Evolutionary conservation across 2,329 filamentous ascomycete species (phyloP).

Genomic region (Diaporthe sp.): DNA sequence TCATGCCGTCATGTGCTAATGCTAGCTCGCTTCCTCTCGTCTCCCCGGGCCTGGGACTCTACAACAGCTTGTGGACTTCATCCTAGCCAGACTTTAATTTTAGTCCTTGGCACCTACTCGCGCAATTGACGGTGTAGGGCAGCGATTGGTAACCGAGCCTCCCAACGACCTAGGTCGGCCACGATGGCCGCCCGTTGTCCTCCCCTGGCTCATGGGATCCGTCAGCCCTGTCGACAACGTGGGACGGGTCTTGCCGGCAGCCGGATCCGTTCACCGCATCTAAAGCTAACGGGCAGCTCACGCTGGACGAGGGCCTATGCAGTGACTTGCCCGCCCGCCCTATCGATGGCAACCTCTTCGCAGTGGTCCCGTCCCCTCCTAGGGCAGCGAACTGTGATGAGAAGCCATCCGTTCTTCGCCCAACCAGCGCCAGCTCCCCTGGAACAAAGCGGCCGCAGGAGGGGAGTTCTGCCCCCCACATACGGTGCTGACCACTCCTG

Average conservation of each 20-base stretch:
- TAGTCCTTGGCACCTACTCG: background rate
- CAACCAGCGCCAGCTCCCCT: background rate
- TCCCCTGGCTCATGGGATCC: background rate
- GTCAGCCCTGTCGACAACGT: slow-evolving; percentile 21
- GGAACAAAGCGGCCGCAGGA: background rate
- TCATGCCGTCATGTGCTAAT: background rate
- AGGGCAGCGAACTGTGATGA: no score
- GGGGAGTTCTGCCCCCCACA: no score
- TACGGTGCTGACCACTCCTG: slow-evolving; percentile 28
- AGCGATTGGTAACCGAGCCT: no score
- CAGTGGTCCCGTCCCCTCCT: background rate
- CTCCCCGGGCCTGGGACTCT: background rate
- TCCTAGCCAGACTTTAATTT: no score
- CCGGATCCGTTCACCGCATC: background rate
- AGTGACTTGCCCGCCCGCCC: background rate
- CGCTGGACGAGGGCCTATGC: background rate
- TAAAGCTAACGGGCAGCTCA: background rate
- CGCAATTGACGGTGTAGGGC: background rate
- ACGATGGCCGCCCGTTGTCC: slow-evolving; percentile 11
- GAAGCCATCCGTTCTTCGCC: background rate
- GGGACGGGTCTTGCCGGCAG: slow-evolving; percentile 30
- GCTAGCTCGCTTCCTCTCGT: background rate
- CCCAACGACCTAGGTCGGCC: background rate
- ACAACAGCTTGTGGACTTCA: background rate
- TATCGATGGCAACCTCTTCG: background rate